Percentiles rank a stretch among this genome's conserved stretches.
phyloP scores from a whole-genome alignment of 2,329 filamentous ascomycete species.

The Sporothrix mexicana region DNA sequence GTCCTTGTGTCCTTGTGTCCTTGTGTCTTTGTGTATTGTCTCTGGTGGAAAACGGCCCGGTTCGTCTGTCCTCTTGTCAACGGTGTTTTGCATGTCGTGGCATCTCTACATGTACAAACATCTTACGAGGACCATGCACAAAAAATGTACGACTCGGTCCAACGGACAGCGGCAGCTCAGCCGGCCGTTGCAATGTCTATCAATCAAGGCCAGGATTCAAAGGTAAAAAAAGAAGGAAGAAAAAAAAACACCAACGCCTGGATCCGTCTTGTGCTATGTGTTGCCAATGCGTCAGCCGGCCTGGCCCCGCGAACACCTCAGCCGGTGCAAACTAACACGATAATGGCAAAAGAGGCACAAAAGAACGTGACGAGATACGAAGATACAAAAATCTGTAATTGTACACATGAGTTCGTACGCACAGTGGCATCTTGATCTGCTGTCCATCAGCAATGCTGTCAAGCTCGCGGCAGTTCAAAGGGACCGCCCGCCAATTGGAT shows the following conservation, averaged over 20 bases:
- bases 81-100: conserved; percentile 5
- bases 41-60: conserved; percentile 16
- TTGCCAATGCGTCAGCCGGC: conserved; percentile 21
- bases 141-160: not conserved
- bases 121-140: too few species aligned
- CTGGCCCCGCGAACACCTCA: conserved; percentile 9
- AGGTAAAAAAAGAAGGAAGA: not conserved
- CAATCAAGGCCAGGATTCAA: not conserved
- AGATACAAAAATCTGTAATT: too few species aligned
- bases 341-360: not conserved
- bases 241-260: not conserved
- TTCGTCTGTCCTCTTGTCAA: conserved; percentile 19
- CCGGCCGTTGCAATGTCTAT: conserved; percentile 16
- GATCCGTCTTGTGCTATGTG: conserved; percentile 9
- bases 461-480: conserved; percentile 13
- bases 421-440: not conserved
- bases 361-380: not conserved
- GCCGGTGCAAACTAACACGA: not conserved
- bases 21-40: not conserved
- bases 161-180: not conserved
- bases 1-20: not conserved
- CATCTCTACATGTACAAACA: not conserved
- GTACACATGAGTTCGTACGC: too few species aligned
- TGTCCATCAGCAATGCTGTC: not conserved
- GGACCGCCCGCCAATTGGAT: not conserved